Evolutionary conservation across 805 yeast genomes (phyloP).

Genomic region (Candida koratica): DNA sequence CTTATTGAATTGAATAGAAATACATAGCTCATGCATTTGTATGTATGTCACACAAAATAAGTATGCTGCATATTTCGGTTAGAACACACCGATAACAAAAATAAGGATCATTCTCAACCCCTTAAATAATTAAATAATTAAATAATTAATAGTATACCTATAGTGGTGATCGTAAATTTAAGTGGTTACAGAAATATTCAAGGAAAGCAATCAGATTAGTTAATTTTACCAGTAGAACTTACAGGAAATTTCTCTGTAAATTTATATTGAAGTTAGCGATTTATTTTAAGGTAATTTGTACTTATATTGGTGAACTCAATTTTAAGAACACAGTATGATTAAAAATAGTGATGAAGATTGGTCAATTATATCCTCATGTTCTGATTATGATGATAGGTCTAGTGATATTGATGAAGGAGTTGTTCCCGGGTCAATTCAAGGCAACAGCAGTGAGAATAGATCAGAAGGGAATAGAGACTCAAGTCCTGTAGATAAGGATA

Average conservation of each 20-base stretch:
- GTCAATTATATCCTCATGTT: conserved; percentile 42
- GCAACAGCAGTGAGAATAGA: conserved; percentile 2
- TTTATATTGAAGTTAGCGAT: not conserved
- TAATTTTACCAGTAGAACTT: no score
- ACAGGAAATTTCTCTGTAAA: not conserved
- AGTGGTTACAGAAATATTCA: no score
- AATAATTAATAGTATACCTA: no score
- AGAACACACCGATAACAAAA: conserved; percentile 3
- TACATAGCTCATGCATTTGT: no score
- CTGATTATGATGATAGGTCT: conserved; percentile 35
- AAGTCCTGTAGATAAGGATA: conserved; percentile 2
- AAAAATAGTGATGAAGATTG: conserved; percentile 37
- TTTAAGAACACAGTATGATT: conserved; percentile 6
- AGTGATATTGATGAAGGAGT: conserved; percentile 10
- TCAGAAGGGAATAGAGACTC: conserved; percentile 1
- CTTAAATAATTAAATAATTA: no score
- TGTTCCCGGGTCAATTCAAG: not conserved
- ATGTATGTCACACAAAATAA: no score
- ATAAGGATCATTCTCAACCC: conserved; percentile 7
- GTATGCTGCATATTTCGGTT: conserved; percentile 4
- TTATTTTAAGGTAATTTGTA: no score
- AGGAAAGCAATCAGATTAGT: no score
- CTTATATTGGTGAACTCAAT: no score
- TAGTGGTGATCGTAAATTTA: no score
- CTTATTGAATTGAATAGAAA: no score